These are phyloP conservation scores for Byssothecium circinans DNA, from an alignment of 2,329 filamentous ascomycete species.

Conservation along the genomic window DNA sequence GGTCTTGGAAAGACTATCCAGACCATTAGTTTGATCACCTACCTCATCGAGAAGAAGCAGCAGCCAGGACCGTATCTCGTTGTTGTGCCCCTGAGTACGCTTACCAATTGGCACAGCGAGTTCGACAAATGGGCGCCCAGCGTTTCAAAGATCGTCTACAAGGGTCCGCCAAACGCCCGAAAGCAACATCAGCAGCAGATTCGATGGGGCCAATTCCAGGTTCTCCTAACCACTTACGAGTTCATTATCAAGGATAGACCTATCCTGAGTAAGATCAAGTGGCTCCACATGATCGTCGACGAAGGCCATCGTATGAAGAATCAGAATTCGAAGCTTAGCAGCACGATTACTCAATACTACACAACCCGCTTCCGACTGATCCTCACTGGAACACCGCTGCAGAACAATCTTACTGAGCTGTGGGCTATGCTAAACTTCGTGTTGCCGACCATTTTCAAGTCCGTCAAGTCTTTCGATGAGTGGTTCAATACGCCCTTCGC, in stretches of 20 bases:
- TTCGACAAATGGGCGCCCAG: constrained; percentile 98
- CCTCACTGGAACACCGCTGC: constrained; percentile 92
- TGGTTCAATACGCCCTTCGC: constrained; percentile 99
- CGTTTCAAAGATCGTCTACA: constrained; percentile 88
- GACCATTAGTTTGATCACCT: constrained; percentile 95
- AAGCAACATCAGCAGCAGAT: constrained; percentile 94
- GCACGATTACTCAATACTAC: constrained; percentile 94
- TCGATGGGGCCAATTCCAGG: constrained; percentile 92
- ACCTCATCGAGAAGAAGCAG: constrained; percentile 93
- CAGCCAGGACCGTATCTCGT: constrained; percentile 92
- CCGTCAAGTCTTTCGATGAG: constrained; percentile 96
- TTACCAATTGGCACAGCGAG: constrained; percentile 98
- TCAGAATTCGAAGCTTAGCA: constrained; percentile 90
- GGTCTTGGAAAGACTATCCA: constrained; percentile 99
- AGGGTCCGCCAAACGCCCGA: constrained; percentile 84
- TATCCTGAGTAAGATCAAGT: constrained; percentile 96
- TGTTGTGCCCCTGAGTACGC: constrained; percentile 92
- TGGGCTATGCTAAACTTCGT: constrained; percentile 99
- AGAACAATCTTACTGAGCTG: constrained; percentile 94
- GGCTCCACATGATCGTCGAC: constrained; percentile 99
- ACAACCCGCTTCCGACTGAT: constrained; percentile 93
- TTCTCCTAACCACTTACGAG: constrained; percentile 95
- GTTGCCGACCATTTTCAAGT: constrained; percentile 98
- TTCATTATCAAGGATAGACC: constrained; percentile 99
- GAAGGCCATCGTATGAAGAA: constrained; percentile 99